These are phyloP conservation scores for Bodo saltans DNA, from an alignment of 78 protist genomes.

Conservation along the genomic window DNA sequence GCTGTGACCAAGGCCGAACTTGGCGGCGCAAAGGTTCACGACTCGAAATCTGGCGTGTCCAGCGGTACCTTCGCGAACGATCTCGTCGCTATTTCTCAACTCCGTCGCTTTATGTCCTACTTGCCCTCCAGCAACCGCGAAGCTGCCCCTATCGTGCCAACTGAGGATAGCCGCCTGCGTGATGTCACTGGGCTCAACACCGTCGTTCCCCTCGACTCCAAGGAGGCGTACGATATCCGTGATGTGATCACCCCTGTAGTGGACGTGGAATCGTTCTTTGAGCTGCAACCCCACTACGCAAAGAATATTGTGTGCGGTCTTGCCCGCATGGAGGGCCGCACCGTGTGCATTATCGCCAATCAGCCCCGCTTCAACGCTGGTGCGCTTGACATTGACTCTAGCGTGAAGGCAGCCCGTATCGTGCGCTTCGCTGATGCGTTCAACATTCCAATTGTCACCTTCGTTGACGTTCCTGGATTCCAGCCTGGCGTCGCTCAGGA, in stretches of 20 bases:
- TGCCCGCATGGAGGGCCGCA: constrained; percentile 87
- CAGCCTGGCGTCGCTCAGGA: constrained; percentile 89
- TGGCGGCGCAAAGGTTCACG: constrained; percentile 90
- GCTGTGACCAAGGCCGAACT: constrained; percentile 86
- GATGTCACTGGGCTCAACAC: neutral
- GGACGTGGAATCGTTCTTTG: constrained; percentile 86
- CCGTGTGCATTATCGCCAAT: constrained; percentile 95
- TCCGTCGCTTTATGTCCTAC: constrained; percentile 64
- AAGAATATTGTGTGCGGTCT: constrained; percentile 88
- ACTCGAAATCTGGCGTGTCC: constrained; percentile 82
- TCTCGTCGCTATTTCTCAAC: constrained; percentile 67
- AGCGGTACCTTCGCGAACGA: constrained; percentile 85
- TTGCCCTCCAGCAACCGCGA: constrained; percentile 74
- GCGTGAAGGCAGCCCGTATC: constrained; percentile 83
- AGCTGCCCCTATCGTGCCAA: constrained; percentile 50
- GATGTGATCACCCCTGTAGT: constrained; percentile 75
- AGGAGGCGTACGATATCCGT: constrained; percentile 89
- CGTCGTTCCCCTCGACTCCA: constrained; percentile 78
- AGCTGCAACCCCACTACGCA: constrained; percentile 85
- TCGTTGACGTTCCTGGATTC: constrained; percentile 99
- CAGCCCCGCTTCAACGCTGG: constrained; percentile 94
- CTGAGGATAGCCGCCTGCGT: constrained; percentile 64
- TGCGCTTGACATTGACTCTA: constrained; percentile 88
- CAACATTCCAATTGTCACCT: constrained; percentile 93
- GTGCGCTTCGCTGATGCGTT: constrained; percentile 95